Conservation (phyloP, 2,329 filamentous ascomycete genomes). For the Dothistroma septosporum region DNA sequence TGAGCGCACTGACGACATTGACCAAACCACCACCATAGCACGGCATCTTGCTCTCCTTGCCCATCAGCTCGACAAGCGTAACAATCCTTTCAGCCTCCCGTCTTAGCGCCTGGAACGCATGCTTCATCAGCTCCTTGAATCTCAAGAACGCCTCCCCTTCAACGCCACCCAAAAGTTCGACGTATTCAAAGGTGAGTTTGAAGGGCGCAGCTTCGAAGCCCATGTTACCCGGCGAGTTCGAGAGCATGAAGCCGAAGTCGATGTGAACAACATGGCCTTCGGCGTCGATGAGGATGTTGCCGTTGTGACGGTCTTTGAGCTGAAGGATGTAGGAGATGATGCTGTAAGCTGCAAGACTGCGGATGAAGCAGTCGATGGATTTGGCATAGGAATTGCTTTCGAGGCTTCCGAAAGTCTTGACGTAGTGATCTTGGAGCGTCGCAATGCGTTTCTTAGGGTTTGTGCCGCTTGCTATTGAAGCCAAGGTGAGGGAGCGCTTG, state of each 20-base stretch:
- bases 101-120: conserved; percentile 76
- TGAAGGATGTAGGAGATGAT: conserved; percentile 80
- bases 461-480: conserved; percentile 66
- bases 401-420: conserved; percentile 69
- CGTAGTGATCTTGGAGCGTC: conserved; percentile 75
- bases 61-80: conserved; percentile 80
- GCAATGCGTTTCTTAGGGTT: conserved; percentile 75
- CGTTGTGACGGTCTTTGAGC: conserved; percentile 81
- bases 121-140: conserved; percentile 76
- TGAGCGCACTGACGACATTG: conserved; percentile 64
- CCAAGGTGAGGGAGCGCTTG: conserved; percentile 74
- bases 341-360: conserved; percentile 79
- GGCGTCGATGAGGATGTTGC: conserved; percentile 80
- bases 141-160: conserved; percentile 66
- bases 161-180: conserved; percentile 74
- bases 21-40: conserved; percentile 73
- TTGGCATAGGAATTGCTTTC: conserved; percentile 66
- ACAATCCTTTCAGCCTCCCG: conserved; percentile 76
- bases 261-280: conserved; percentile 85
- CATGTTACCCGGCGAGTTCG: conserved; percentile 77
- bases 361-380: conserved; percentile 73
- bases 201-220: conserved; percentile 84
- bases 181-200: conserved; percentile 80
- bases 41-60: conserved; percentile 76
- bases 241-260: conserved; percentile 86